A percentile compares a stretch with the other conserved stretches of the same genome.
phyloP scores from a whole-genome alignment of 2,329 filamentous ascomycete genomes.

The Apiospora koreana region DNA sequence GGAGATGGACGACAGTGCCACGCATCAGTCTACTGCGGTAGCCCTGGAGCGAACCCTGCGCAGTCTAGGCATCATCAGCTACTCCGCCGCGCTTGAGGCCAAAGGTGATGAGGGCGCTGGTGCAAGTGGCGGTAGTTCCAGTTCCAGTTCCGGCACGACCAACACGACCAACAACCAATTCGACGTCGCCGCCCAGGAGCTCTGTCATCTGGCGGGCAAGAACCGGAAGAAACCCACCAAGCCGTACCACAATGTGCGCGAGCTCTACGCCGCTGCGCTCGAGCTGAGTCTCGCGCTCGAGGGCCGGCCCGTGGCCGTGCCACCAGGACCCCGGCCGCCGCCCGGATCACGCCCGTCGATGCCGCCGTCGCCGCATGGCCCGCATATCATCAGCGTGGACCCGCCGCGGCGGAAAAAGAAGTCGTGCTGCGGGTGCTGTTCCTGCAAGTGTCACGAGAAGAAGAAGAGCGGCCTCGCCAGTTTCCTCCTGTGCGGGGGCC shows the following conservation, averaged over 20 bases:
- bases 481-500: neutral
- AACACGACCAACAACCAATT: neutral
- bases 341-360: neutral
- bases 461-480: neutral
- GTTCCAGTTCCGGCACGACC: neutral
- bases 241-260: neutral
- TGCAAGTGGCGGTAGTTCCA: accelerated
- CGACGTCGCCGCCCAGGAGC: neutral
- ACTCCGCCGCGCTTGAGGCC: neutral
- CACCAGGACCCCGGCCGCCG: neutral
- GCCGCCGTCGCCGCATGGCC: neutral
- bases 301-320: neutral
- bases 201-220: neutral
- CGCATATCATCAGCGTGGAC: too few species aligned
- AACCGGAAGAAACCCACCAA: neutral
- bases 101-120: neutral
- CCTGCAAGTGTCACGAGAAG: neutral
- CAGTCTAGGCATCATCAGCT: neutral
- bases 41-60: neutral
- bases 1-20: neutral
- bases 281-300: neutral
- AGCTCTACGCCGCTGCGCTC: neutral
- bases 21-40: neutral
- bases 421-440: too few species aligned
- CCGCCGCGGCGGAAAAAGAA: neutral